Conservation (phyloP, 2,329 filamentous ascomycete species). For the Fusarium pseudograminearum region DNA sequence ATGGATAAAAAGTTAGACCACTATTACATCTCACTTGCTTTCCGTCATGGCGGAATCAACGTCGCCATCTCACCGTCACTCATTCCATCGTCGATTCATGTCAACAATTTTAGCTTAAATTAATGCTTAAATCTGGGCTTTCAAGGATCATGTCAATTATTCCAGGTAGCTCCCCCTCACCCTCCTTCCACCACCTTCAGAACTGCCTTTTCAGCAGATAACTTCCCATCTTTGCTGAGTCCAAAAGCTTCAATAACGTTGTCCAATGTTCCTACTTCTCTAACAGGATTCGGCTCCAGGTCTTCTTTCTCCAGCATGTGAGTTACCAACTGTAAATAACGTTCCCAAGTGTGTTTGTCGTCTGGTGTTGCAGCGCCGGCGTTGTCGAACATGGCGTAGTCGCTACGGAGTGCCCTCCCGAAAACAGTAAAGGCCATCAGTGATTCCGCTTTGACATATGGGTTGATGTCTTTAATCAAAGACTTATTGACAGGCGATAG, state of each 20-base stretch:
- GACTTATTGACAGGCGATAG: conserved; percentile 7
- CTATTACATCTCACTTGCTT: background rate
- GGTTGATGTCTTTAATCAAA: background rate
- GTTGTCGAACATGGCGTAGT: conserved; percentile 6
- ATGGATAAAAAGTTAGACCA: too few relatives aligned
- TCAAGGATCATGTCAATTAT: background rate
- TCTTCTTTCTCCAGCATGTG: background rate
- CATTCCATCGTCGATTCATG: background rate
- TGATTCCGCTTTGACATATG: background rate
- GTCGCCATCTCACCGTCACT: background rate
- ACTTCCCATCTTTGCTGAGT: conserved; percentile 4
- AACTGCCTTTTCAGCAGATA: conserved; percentile 18
- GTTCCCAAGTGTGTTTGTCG: background rate
- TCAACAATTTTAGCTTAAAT: conserved; percentile 3
- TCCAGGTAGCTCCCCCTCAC: background rate
- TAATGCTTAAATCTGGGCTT: background rate
- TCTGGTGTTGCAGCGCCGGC: background rate
- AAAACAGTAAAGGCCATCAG: conserved; percentile 21
- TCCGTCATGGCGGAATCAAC: background rate
- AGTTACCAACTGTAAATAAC: background rate
- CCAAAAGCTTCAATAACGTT: conserved; percentile 5
- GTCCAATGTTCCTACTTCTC: conserved; percentile 1
- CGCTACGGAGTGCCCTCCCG: background rate
- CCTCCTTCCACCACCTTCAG: background rate
- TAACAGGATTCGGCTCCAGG: background rate